Base-by-base conservation (phyloP, 371 early-diverging fungal genomes). In the Thermomucor indicae-seudaticae region DNA sequence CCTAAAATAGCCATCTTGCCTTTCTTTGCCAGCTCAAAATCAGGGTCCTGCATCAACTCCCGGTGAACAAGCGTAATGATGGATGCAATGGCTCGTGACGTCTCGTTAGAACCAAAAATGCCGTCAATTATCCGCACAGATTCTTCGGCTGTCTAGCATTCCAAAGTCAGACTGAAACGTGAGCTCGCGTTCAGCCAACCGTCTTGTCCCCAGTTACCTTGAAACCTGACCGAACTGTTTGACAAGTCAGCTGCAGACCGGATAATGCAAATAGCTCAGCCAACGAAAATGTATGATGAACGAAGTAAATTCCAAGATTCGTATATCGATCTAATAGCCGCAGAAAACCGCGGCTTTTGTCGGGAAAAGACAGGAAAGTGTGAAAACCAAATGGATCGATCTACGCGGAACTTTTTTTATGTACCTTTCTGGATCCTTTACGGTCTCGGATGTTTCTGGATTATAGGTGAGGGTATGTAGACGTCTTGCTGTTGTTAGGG, bases 81-180 rank as follows among this genome's bases (percentile, higher is more conserved):
- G 4, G 92, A 86, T 0, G 92, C 90, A 29, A 93, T 69, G 0
- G 91, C 93, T 24, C 85, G 79, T 16, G 93, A 92, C 0, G 95
- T 92, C 55, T 94, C 93, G 8, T 91, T 94, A 0, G 88, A 83
- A 10, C 95, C 95, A 69, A 95, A 93, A 2, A 96, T 65, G 0
- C 92, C 93, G 64, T 95, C 97, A 22, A 95, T 75, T n/a, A 93
- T 61, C 1, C 86, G 80, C 1, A 95, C 92, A 5, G 87, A 86
- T 67, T 95, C 95, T 55, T 94, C 93, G 2, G 92, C 91, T 20
- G 85, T 78, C 83, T 85, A 42, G 19, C 37, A 16, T 10, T 3
- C 3, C 27, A 61, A 37, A 20, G 24, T 38, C 25, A 38, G 20
- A 2, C 19, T 38, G 17, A 11, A 27, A 28, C 23, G 41, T 30